Evolutionary conservation across 129 eudicot species (phyloP).

Genomic region (Flaveria bidentis): DNA sequence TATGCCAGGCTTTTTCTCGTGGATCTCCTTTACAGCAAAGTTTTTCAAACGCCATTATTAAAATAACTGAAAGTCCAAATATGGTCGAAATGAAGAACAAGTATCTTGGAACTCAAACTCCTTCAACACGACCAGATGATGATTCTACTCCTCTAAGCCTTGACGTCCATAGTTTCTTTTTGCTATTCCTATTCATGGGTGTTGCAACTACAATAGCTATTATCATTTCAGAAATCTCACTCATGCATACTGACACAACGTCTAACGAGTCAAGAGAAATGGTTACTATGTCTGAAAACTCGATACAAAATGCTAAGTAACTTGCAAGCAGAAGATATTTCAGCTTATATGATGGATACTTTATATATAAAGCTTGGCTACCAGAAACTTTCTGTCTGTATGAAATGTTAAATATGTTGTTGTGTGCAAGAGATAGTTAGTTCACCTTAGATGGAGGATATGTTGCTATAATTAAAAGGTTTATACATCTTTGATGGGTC

Average conservation of each 20-base stretch:
- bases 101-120: conserved; percentile 1
- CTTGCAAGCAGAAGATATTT: too few relatives aligned
- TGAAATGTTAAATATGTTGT: too few relatives aligned
- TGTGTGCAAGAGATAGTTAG: too few relatives aligned
- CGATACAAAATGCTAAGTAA: too few relatives aligned
- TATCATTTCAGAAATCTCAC: conserved; percentile 25
- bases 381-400: too few relatives aligned
- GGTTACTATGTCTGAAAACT: too few relatives aligned
- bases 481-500: too few relatives aligned
- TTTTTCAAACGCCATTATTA: conserved; percentile 23
- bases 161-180: conserved; percentile 15
- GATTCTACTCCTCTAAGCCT: conserved; percentile 13
- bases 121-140: conserved; percentile 7
- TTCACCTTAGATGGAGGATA: too few relatives aligned
- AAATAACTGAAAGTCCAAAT: conserved; percentile 14
- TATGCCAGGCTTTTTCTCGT: conserved; percentile 26
- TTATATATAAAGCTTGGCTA: too few relatives aligned
- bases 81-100: conserved; percentile 3
- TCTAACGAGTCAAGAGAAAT: too few relatives aligned
- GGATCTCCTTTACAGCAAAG: conserved; percentile 5
- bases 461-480: too few relatives aligned
- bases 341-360: too few relatives aligned
- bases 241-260: neutral
- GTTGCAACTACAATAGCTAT: conserved; percentile 9
- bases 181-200: conserved; percentile 15